Conservation (phyloP, 805 yeast species). For the Brettanomyces nanus region DNA sequence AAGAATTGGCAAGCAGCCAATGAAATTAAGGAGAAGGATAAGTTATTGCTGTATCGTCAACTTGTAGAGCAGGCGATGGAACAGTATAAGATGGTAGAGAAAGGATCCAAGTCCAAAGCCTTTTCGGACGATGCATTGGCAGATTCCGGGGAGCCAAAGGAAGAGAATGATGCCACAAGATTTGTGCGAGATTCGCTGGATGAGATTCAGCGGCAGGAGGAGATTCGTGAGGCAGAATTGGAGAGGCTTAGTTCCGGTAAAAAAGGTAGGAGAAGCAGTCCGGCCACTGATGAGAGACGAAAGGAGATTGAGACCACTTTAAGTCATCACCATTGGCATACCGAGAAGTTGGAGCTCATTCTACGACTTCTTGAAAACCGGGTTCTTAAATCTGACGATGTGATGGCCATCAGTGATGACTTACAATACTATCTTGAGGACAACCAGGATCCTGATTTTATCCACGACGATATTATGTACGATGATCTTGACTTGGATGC, state of each 20-base stretch:
- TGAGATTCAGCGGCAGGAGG: conserved; percentile 73
- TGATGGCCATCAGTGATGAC: conserved; percentile 78
- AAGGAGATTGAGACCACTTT: conserved; percentile 53
- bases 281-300: conserved; percentile 41
- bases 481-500: conserved; percentile 69
- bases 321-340: conserved; percentile 75
- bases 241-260: conserved; percentile 41
- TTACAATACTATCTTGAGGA: conserved; percentile 88
- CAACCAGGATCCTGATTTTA: conserved; percentile 88
- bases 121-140: conserved; percentile 51
- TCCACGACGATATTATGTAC: conserved; percentile 89
- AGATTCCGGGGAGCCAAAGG: conserved; percentile 49
- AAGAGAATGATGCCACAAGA: conserved; percentile 61
- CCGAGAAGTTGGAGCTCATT: conserved; percentile 67
- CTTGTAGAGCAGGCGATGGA: conserved; percentile 45
- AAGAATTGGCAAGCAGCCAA: conserved; percentile 51
- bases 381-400: conserved; percentile 64
- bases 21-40: conserved; percentile 38
- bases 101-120: conserved; percentile 47
- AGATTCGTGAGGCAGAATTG: conserved; percentile 64
- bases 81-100: conserved; percentile 51
- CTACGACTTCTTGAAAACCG: conserved; percentile 72
- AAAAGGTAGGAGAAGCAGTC: conserved; percentile 42
- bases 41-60: conserved; percentile 38
- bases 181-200: conserved; percentile 69